phyloP scores from a whole-genome alignment of 2,329 filamentous ascomycete genomes.

The Pestalotiopsis sp. region DNA sequence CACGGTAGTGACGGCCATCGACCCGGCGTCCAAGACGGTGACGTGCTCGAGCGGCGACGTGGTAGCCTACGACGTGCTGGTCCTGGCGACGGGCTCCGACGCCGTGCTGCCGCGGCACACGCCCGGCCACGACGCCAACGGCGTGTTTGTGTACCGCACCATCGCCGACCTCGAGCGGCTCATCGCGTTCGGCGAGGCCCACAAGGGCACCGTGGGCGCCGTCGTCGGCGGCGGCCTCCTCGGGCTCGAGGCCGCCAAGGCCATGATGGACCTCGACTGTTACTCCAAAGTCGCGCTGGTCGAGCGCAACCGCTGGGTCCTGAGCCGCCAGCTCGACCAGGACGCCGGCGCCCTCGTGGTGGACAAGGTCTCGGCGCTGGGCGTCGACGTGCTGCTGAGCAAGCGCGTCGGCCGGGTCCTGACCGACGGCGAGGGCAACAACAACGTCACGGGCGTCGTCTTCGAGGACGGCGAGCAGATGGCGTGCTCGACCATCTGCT shows the following conservation, averaged over 20 bases:
- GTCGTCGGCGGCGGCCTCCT: conserved; percentile 86
- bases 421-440: conserved; percentile 56
- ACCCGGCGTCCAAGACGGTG: conserved; percentile 66
- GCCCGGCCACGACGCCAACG: conserved; percentile 76
- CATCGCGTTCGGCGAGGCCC: conserved; percentile 70
- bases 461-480: conserved; percentile 83
- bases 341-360: conserved; percentile 83
- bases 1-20: conserved; percentile 70
- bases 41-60: conserved; percentile 69
- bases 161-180: conserved; percentile 80
- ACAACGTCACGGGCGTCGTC: conserved; percentile 71
- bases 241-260: conserved; percentile 87
- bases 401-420: conserved; percentile 75
- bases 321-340: conserved; percentile 79
- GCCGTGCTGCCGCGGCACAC: conserved; percentile 73
- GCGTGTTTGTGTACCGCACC: conserved; percentile 87
- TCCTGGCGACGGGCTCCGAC: conserved; percentile 85
- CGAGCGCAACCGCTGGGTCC: conserved; percentile 80
- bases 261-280: conserved; percentile 82
- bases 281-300: conserved; percentile 77
- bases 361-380: conserved; percentile 77
- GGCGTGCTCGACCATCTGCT: conserved; percentile 81
- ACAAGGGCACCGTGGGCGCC: conserved; percentile 69
- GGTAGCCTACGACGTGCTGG: conserved; percentile 77
- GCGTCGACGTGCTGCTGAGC: conserved; percentile 77